Percentiles rank a stretch among this genome's conserved stretches.
Evolutionary conservation across 441 rosid species (phyloP).

Genomic region (Pelargonium citronellum): DNA sequence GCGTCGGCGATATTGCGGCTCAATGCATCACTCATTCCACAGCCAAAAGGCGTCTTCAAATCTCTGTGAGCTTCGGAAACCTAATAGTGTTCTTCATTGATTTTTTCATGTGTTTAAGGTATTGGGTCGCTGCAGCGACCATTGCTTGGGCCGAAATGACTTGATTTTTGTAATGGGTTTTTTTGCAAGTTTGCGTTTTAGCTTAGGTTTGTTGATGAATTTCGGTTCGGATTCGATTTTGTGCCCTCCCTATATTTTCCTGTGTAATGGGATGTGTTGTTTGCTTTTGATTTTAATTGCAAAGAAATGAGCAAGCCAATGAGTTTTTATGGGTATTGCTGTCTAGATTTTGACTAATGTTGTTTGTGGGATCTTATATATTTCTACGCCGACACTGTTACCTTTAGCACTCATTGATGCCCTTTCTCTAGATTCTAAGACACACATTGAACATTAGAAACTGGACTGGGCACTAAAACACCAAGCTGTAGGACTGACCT

Average conservation of each 20-base stretch:
- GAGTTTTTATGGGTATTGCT: not conserved
- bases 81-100: not conserved
- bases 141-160: not conserved
- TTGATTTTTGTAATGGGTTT: conserved; percentile 7
- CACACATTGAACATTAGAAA: not conserved
- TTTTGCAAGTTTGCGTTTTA: not conserved
- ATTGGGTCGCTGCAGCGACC: not conserved
- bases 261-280: not conserved
- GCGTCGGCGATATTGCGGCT: conserved; percentile 82
- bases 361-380: not conserved
- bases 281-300: not conserved
- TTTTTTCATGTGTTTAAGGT: not conserved
- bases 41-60: conserved; percentile 40
- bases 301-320: not conserved
- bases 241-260: not conserved
- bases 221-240: not conserved
- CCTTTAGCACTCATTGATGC: not conserved
- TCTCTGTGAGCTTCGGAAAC: conserved; percentile 26
- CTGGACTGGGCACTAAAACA: not conserved
- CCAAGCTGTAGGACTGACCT: not conserved
- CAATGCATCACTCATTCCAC: conserved; percentile 85
- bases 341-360: not conserved
- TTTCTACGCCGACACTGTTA: not conserved
- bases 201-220: conserved; percentile 9
- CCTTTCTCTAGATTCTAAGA: not conserved